Base-by-base conservation (phyloP, 352 stramenopile genomes). In the Globisporangium abappressorium region DNA sequence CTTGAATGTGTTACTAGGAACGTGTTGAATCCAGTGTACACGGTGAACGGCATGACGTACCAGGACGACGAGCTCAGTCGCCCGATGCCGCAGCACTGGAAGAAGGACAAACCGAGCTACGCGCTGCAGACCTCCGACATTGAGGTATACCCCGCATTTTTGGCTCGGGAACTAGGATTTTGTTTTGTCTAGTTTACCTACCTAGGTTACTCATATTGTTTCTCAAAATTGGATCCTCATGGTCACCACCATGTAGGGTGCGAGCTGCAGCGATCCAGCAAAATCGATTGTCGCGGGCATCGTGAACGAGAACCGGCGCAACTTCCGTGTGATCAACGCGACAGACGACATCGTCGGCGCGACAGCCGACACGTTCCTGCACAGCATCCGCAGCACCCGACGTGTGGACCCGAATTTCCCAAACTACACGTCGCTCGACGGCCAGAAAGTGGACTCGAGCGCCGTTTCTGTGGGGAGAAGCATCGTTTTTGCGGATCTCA, bases 1-100 rank as follows among this genome's bases (percentile, higher is more conserved):
- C 14, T 46, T 46, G 12, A 46, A 46, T 46, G 0, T 46, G 38
- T 20, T 28, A 26, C 15, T 57, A 93, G 82, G 5, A 81, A 93
- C 54, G 77, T 89, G n/a, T 51, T 93, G 30, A 86, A 91, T 65
- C 85, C 85, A 2, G 76, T 89, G n/a, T 91, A 92, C 68, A 84
- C 68, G 1, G 71, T 93, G n/a, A 85, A 93, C 34, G 83, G 85
- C 60, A 81, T 83, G 68, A 90, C 71, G 4, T 67, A 72, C 47
- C 46, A 73, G 34, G 81, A 91, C 64, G 85, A 93, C 34, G 70
- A 72, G 33, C 73, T 85, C 18, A 78, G 77, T 54, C 82, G 74
- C 2, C 77, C 85, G 15, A 74, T 77, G 51, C 61, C 58, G 6
- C 77, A 81, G 14, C 82, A 93, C 36, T 76, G 68, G 9, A 73